phyloP scores from a whole-genome alignment of 1,139 yeast species.

The Kodamaea derodonti region DNA sequence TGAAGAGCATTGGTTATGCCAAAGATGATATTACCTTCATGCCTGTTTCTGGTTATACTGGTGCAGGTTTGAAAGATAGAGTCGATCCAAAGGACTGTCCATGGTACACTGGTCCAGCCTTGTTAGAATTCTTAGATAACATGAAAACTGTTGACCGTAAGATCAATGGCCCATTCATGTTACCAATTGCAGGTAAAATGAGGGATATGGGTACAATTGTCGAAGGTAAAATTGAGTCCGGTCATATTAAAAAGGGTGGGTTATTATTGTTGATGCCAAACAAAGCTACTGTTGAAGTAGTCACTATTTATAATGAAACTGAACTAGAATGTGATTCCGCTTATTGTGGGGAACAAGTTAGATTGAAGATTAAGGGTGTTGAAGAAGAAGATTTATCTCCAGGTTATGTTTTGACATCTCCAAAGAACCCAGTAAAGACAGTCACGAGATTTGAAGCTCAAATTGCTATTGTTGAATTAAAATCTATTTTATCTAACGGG shows the following conservation, averaged over 20 bases:
- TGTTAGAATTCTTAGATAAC: slow-evolving; percentile 82
- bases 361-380: slow-evolving; percentile 87
- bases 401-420: slow-evolving; percentile 88
- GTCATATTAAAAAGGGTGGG: slow-evolving; percentile 80
- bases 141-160: slow-evolving; percentile 83
- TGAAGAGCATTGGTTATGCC: slow-evolving; percentile 86
- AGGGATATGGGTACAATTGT: slow-evolving; percentile 95
- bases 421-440: slow-evolving; percentile 84
- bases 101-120: slow-evolving; percentile 92
- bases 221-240: slow-evolving; percentile 97
- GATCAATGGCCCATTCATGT: slow-evolving; percentile 92
- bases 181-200: slow-evolving; percentile 92
- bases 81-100: slow-evolving; percentile 70
- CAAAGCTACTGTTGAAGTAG: slow-evolving; percentile 75
- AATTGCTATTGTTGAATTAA: slow-evolving; percentile 93
- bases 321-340: slow-evolving; percentile 93
- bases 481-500: slow-evolving; percentile 90
- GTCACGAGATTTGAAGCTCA: slow-evolving; percentile 93
- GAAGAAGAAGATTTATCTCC: slow-evolving; percentile 94
- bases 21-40: slow-evolving; percentile 83
- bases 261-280: slow-evolving; percentile 88
- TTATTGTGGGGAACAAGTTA: slow-evolving; percentile 94
- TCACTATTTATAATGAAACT: slow-evolving; percentile 86
- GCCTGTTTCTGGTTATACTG: slow-evolving; percentile 98
- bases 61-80: slow-evolving; percentile 92